Conservation (phyloP, 179 eudicot species). For the Vitellaria paradoxa region DNA sequence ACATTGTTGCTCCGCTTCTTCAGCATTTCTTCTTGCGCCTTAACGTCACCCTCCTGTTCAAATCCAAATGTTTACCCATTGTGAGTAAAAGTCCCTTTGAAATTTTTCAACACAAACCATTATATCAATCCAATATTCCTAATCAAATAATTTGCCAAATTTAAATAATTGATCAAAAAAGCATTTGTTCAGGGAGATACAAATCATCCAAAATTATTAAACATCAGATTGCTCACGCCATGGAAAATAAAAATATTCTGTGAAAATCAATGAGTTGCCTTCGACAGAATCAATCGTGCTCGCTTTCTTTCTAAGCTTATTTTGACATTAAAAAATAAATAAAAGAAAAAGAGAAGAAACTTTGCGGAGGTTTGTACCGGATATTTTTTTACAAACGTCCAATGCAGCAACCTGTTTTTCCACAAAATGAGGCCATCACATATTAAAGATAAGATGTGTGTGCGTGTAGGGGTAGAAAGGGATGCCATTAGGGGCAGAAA, state of each 20-base stretch:
- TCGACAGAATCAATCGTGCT: neutral
- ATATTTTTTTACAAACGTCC: neutral
- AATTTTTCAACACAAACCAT: neutral
- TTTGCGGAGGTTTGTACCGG: too few relatives aligned
- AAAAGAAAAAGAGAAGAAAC: neutral
- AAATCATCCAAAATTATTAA: neutral
- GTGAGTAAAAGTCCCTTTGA: neutral
- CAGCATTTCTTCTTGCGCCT: conserved; percentile 85
- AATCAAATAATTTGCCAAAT: too few relatives aligned
- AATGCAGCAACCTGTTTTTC: neutral
- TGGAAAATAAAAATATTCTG: neutral
- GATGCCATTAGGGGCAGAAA: too few relatives aligned
- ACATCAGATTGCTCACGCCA: neutral
- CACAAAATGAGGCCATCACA: too few relatives aligned
- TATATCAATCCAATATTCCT: neutral
- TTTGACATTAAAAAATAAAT: neutral
- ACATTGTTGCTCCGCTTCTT: conserved; percentile 56
- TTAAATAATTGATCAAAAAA: neutral
- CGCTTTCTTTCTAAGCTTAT: neutral
- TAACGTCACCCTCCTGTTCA: conserved; percentile 59
- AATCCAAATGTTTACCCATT: conserved; percentile 5
- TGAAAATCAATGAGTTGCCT: neutral
- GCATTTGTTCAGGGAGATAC: neutral
- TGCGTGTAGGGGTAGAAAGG: too few relatives aligned
- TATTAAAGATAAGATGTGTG: too few relatives aligned